Conservation (phyloP, 1,284 basidiomycete genomes). For the Melampsora americana region DNA sequence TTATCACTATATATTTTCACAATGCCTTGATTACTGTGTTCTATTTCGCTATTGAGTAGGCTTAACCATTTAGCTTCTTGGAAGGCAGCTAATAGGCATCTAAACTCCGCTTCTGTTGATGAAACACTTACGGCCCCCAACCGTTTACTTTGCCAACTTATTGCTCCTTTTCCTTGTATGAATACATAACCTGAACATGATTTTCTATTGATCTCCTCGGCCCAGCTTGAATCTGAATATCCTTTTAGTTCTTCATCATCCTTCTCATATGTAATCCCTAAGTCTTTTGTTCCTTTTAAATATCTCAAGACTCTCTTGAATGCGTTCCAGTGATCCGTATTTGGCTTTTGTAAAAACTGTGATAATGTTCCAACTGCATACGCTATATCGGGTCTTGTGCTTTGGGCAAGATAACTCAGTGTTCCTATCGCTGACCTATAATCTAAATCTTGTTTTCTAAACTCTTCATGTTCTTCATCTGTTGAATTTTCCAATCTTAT, state of each 20-base stretch:
- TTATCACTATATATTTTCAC: conserved; percentile 13
- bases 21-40: not conserved
- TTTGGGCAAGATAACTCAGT: conserved; percentile 30
- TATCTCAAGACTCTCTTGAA: conserved; percentile 35
- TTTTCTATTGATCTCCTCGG: conserved; percentile 7
- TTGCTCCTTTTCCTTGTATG: not conserved
- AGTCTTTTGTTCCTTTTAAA: conserved; percentile 21
- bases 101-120: conserved; percentile 27
- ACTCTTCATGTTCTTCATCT: conserved; percentile 21
- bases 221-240: conserved; percentile 32
- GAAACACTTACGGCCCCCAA: conserved; percentile 20
- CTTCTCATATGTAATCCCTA: conserved; percentile 17
- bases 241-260: conserved; percentile 9
- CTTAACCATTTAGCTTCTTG: conserved; percentile 24
- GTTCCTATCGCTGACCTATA: conserved; percentile 31
- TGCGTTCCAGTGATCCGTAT: conserved; percentile 8
- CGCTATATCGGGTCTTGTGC: conserved; percentile 39
- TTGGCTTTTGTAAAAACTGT: conserved; percentile 31
- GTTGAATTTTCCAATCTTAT: conserved; percentile 31
- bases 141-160: conserved; percentile 20
- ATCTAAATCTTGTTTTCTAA: not conserved
- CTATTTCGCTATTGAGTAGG: not conserved
- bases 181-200: not conserved
- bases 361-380: conserved; percentile 33
- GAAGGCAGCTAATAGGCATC: conserved; percentile 8